phyloP scores from a whole-genome alignment of 139 green algal genomes.

The Tetraselmis chui region DNA sequence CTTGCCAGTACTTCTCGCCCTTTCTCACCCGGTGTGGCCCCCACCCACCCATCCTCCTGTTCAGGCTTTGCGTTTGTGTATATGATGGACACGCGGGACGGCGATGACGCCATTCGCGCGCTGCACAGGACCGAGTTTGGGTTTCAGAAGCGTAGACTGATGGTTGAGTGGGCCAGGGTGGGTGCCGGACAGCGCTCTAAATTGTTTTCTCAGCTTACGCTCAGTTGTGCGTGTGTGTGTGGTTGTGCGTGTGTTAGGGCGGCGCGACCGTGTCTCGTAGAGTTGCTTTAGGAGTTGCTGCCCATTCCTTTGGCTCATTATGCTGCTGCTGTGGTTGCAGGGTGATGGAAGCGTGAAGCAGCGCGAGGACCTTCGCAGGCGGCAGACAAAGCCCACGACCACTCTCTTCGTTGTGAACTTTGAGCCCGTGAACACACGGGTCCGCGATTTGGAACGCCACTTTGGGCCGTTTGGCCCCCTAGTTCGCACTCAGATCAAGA shows the following conservation, averaged over 20 bases:
- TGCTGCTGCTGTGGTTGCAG: constrained; percentile 3
- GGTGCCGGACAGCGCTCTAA: too few species aligned
- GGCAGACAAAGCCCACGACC: constrained; percentile 36
- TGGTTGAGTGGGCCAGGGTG: constrained; percentile 73
- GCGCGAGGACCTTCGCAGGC: constrained; percentile 8
- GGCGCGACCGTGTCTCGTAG: too few species aligned
- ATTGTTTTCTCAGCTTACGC: too few species aligned
- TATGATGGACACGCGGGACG: constrained; percentile 53
- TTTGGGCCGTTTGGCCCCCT: constrained; percentile 50
- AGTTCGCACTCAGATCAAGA: constrained; percentile 28
- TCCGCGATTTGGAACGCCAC: constrained; percentile 57
- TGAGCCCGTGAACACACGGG: constrained; percentile 43
- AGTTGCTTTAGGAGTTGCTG: too few species aligned
- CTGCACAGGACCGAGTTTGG: constrained; percentile 68
- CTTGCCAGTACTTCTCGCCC: too few species aligned
- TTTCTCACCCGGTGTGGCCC: too few species aligned
- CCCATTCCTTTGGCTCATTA: too few species aligned
- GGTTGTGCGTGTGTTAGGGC: too few species aligned
- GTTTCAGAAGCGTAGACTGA: constrained; percentile 37
- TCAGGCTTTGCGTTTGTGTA: constrained; percentile 61
- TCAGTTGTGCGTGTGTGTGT: too few species aligned
- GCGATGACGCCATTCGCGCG: constrained; percentile 45
- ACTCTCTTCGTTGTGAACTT: constrained; percentile 80
- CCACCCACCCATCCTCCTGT: too few species aligned
- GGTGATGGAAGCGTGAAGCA: constrained; percentile 34